Evolutionary conservation across 129 eudicot species (phyloP), one percentile per base, ranked within the genome.

Genomic region (Escallonia rubra): DNA sequence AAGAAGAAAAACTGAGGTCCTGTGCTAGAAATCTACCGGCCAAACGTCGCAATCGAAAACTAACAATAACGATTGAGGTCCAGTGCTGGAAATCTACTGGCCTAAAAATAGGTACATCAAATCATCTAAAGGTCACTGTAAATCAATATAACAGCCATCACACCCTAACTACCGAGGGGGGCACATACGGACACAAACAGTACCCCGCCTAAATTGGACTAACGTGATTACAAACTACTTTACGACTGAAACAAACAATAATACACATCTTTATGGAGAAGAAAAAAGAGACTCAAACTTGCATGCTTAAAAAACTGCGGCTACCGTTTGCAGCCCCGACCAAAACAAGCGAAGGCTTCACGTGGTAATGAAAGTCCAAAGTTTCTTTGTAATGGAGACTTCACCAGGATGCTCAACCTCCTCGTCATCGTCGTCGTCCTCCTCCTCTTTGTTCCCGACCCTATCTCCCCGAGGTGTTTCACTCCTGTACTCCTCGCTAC

Each of bases 361-460:
- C 49, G 99, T 94, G 3, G 96, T 84, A 76, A 94, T 76, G 66
- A 94, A 94, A 40, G 82, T 94, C 99, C 97, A 94, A 9, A 94
- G 77, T 81, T 90, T 94, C 87, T 90, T 90, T 54, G 97, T 95
- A 4, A 94, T 79, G n/a, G 99, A 94, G 46, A 75, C 97, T 83
- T 94, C 88, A 66, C 99, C 99, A 16, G 97, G 97, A 82, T 90
- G 99, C 74, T 80, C 85, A 43, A 68, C 81, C 73, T 70, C 87
- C 0, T 71, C 82, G 0, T 75, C 83, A 3, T 74, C 70, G 10
- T 67, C 82, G 11, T 65, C 66, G 10, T 63, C 76, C n/a, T 57
- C 68, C 40, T 66, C 73, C 41, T 47, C 12, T 4, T 72, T 57
- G 14, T 59, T 81, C 5, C 66, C 74, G 0, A 63, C 79, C 15